Conservation (phyloP, 768 basidiomycete species). For the Clathrus columnatus region DNA sequence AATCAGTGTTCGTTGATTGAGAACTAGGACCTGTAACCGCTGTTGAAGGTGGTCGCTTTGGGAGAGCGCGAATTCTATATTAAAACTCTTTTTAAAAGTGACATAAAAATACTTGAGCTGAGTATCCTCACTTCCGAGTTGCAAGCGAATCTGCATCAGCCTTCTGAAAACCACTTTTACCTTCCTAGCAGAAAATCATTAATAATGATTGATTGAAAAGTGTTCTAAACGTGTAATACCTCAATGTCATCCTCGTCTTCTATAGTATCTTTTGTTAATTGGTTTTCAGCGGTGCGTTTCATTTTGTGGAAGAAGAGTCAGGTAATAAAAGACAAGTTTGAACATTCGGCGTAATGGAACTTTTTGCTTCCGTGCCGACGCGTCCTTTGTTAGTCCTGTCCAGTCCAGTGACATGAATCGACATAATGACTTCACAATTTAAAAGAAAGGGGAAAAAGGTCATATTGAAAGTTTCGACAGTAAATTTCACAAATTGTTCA, state of each 20-base stretch:
- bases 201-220: background rate
- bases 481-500: background rate
- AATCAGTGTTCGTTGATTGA: conserved; percentile 18
- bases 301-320: conserved; percentile 18
- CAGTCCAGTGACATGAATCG: background rate
- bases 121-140: conserved; percentile 43
- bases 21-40: conserved; percentile 12
- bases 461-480: background rate
- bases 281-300: conserved; percentile 71
- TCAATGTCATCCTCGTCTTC: conserved; percentile 33
- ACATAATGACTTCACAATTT: background rate
- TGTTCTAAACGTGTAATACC: conserved; percentile 17
- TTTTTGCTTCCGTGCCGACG: background rate
- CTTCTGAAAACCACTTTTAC: conserved; percentile 40
- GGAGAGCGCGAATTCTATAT: conserved; percentile 57
- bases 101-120: background rate
- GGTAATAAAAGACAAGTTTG: no score
- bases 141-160: conserved; percentile 52
- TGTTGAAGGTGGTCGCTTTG: conserved; percentile 35
- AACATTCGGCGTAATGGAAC: no score
- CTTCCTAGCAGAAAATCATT: conserved; percentile 28
- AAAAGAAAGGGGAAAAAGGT: background rate
- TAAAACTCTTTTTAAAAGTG: conserved; percentile 12
- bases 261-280: conserved; percentile 49
- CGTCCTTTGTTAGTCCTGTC: background rate